Evolutionary conservation across 2,329 filamentous ascomycete species (phyloP), one percentile per base, ranked within the genome.

Genomic region (Biscogniauxia mediterranea): DNA sequence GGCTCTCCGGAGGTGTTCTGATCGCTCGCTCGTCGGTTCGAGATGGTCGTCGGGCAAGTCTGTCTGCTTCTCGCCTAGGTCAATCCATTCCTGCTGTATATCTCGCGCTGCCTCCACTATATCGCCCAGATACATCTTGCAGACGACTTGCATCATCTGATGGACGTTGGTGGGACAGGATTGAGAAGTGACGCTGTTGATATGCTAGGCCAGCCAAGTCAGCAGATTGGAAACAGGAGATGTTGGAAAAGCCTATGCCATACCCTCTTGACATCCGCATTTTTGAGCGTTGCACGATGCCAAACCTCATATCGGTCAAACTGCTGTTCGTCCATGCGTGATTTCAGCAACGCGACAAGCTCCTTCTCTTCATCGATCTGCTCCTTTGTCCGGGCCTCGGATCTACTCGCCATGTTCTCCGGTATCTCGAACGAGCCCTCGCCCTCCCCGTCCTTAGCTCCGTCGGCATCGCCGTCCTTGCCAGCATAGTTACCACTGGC

Each of bases 141-240:
- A 87, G 20, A 91, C 89, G 0, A 88, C 86, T 55, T 87, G 88
- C 70, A 93, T 89, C n/a, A 89, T 88, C 21, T 89, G 86, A 63
- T 91, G 88, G 55, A 93, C 89, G 68, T 85, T 89, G 20, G 85
- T 81, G 0, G 89, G 89, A 0, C 92, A 90, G 1, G 89, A 92
- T 73, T 93, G 91, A 0, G 89, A 92, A 8, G 93, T 88, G 1
- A 90, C 92, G 61, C 90, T 89, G 70, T 93, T 94, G 72, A 92
- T 88, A 63, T 93, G 85, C 83, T 88, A 67, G 61, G 57, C 57
- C 51, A 15, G 28, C 57, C 54, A 57, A 57, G 55, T 52, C 21
- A 0, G 20, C 13, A 5, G 3, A 42, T 17, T 28, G n/a, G 21
- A 51, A 52, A 26, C 2, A 46, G 38, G 38, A 46, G 17, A 46